phyloP scores from a whole-genome alignment of 2,329 filamentous ascomycete species.

The Cytospora mali region DNA sequence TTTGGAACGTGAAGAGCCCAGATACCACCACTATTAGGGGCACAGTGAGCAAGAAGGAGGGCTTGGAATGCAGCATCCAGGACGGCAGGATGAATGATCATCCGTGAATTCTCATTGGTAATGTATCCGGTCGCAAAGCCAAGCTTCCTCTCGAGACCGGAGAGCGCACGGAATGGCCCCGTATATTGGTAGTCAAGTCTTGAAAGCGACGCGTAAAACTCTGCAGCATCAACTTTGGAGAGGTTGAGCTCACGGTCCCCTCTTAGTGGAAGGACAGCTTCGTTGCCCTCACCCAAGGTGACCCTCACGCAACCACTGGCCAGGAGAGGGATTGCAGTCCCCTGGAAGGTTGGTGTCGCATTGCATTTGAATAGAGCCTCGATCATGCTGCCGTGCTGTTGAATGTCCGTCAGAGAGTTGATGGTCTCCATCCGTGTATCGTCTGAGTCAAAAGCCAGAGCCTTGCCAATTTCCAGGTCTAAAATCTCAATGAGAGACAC shows the following conservation, averaged over 20 bases:
- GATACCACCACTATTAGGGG: neutral
- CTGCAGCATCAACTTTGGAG: neutral
- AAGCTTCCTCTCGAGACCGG: constrained; percentile 6
- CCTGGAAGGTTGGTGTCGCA: no score
- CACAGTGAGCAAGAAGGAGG: neutral
- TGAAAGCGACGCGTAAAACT: constrained; percentile 16
- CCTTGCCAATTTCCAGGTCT: constrained; percentile 30
- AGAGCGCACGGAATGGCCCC: constrained; percentile 8
- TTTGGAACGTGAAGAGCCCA: constrained; percentile 7
- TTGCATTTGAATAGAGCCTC: no score
- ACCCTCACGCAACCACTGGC: no score
- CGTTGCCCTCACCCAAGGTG: constrained; percentile 34
- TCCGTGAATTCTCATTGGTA: neutral
- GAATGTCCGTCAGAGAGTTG: constrained; percentile 37
- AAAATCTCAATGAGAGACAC: constrained; percentile 26
- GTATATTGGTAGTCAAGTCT: constrained; percentile 20
- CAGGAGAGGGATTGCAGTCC: no score
- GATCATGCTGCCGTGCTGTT: constrained; percentile 38
- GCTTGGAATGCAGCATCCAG: constrained; percentile 12
- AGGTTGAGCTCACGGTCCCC: constrained; percentile 29
- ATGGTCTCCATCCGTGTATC: constrained; percentile 22
- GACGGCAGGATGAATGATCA: neutral
- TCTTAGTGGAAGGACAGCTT: constrained; percentile 35
- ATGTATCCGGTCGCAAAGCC: neutral
- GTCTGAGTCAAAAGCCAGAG: constrained; percentile 34